phyloP scores from a whole-genome alignment of 2,329 filamentous ascomycete species.

The Neonectria ditissima region DNA sequence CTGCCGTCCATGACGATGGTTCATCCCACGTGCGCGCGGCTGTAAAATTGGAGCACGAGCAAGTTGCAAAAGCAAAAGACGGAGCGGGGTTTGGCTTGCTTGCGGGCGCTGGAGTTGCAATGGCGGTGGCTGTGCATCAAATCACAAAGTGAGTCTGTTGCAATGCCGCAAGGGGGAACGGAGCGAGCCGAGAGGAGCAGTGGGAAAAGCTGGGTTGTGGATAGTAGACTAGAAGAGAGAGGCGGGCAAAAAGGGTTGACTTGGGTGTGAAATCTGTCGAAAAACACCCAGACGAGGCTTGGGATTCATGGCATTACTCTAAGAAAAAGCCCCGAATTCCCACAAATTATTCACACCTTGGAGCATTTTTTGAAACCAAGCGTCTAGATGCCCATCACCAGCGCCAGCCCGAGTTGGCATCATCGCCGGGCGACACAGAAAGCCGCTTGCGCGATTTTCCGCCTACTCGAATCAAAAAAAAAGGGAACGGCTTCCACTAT shows the following conservation, averaged over 20 bases:
- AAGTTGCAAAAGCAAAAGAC: background rate
- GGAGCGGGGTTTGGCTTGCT: background rate
- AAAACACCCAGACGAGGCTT: background rate
- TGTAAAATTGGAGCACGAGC: background rate
- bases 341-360: background rate
- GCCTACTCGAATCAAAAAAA: slow-evolving; percentile 9
- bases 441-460: slow-evolving; percentile 3
- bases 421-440: background rate
- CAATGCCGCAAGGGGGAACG: background rate
- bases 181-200: background rate
- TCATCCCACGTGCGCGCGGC: no score
- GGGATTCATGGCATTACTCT: background rate
- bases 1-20: no score
- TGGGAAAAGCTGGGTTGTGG: no score
- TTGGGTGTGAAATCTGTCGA: background rate
- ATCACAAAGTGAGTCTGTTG: background rate
- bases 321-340: background rate
- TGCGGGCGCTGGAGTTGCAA: background rate
- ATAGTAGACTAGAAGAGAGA: no score
- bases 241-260: background rate
- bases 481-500: no score
- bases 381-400: background rate
- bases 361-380: background rate
- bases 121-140: background rate
- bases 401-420: background rate